Base-by-base conservation (phyloP, 441 rosid species). In the Codiaeum variegatum region DNA sequence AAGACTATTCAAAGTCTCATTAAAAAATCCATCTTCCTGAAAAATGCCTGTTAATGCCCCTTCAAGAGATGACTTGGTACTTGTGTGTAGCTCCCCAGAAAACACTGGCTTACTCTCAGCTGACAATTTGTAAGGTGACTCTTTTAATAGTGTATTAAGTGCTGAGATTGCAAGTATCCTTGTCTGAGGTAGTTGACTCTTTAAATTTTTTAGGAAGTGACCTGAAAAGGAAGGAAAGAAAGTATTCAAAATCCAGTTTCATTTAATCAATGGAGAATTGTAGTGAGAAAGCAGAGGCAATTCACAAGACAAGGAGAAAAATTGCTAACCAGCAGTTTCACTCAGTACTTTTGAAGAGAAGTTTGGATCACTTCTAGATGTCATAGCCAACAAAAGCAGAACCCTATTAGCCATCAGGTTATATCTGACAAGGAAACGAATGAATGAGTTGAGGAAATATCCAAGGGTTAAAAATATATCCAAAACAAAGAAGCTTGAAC, bases 81-180 rank as follows among this genome's bases (percentile, higher is more conserved):
- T 88, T 81, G 77, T 83, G 70, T 81, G 82, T 21, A 70, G 65
- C 77, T 80, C 85, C 73, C 59, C 74, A 38, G 80, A 72, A 52
- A 64, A 31, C 28, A 74, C 69, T 65, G 81, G 59, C 64, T 66
- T 85, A 83, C 83, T 86, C 81, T 88, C 91, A 62, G 81, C 77
- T 66, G 87, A 79, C 71, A 88, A 77, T 80, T 92, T 96, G 75
- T 96, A 88, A 76, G 99, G 97, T 40, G 99, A 96, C 77, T 93
- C 99, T 90, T 92, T 93, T 75, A 96, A 80, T 72, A 96, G 85
- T 26, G 88, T 96, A 81, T 96, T 96, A 69, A 96, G 82, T 70
- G 99, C 99, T n/a, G 99, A 93, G 66, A 96, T 96, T 77, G 99
- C 97, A 76, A 96, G 96, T 78, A 96, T 91, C 84, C 99, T 96